Conservation (phyloP, 257 asterid genomes). For the Capsicum pubescens region DNA sequence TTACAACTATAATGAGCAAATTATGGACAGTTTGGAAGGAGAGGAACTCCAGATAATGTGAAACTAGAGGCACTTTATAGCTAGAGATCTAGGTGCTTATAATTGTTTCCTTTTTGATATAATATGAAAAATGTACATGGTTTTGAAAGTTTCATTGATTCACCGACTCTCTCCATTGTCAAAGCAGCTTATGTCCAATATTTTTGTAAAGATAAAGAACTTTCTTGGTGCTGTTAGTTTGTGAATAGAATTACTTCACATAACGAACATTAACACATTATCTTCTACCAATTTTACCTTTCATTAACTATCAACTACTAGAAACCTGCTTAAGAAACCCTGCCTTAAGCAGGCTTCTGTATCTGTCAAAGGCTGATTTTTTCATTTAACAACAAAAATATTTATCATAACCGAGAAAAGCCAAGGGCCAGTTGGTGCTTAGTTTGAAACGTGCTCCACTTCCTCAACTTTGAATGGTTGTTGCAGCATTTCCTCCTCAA, state of each 20-base stretch:
- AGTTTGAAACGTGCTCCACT: background rate
- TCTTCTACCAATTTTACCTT: background rate
- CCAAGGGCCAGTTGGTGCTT: background rate
- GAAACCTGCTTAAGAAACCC: background rate
- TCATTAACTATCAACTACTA: background rate
- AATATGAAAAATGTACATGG: background rate
- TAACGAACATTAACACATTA: background rate
- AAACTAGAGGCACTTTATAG: background rate
- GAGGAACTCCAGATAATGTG: background rate
- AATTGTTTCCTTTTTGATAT: background rate
- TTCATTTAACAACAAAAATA: background rate
- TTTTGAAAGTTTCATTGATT: background rate
- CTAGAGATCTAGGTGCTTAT: background rate
- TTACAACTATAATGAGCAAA: slow-evolving; percentile 11
- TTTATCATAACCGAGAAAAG: background rate
- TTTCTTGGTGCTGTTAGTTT: background rate
- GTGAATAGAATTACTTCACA: background rate
- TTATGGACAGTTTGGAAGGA: background rate
- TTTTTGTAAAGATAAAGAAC: background rate
- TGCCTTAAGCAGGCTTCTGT: background rate
- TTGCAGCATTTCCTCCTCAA: background rate
- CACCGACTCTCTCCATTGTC: background rate
- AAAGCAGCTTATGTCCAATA: background rate
- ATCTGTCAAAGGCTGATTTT: background rate
- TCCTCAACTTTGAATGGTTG: background rate